A percentile compares a stretch with the other conserved stretches of the same genome.
These are phyloP conservation scores for Xylaria sp. DNA, from an alignment of 2,329 filamentous ascomycete genomes.

Conservation along the genomic window DNA sequence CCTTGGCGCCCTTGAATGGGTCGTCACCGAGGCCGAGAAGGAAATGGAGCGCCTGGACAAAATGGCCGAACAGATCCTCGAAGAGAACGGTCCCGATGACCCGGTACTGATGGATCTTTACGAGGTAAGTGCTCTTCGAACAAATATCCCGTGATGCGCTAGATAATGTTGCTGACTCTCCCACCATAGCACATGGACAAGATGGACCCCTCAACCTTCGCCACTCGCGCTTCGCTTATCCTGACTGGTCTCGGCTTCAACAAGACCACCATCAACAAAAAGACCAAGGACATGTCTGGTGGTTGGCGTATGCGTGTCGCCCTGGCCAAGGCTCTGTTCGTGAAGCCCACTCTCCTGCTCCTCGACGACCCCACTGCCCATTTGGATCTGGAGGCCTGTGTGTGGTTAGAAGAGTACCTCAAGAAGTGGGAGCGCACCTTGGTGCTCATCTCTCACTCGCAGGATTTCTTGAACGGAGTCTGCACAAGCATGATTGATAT, in stretches of 20 bases:
- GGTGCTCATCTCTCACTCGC: slow-evolving; percentile 94
- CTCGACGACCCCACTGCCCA: slow-evolving; percentile 98
- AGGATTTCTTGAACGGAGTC: slow-evolving; percentile 99
- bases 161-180: slow-evolving; percentile 8
- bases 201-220: slow-evolving; percentile 98
- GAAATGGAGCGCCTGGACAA: slow-evolving; percentile 91
- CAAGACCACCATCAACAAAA: slow-evolving; percentile 97
- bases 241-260: slow-evolving; percentile 99
- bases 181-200: slow-evolving; percentile 85
- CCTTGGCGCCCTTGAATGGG: slow-evolving; percentile 93
- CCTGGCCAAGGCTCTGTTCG: slow-evolving; percentile 95
- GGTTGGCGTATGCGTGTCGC: slow-evolving; percentile 99
- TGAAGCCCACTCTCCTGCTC: slow-evolving; percentile 93
- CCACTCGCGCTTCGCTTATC: slow-evolving; percentile 94
- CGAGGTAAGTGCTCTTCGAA: slow-evolving; percentile 68
- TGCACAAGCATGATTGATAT: slow-evolving; percentile 99
- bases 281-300: slow-evolving; percentile 99
- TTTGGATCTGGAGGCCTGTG: slow-evolving; percentile 98
- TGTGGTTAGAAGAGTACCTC: slow-evolving; percentile 99
- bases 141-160: neutral
- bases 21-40: slow-evolving; percentile 90
- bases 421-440: slow-evolving; percentile 99
- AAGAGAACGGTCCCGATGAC: slow-evolving; percentile 89
- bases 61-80: slow-evolving; percentile 86
- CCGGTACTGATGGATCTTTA: slow-evolving; percentile 92